Evolutionary conservation across 2,329 filamentous ascomycete genomes (phyloP).

Genomic region (Shiraia bambusicola): DNA sequence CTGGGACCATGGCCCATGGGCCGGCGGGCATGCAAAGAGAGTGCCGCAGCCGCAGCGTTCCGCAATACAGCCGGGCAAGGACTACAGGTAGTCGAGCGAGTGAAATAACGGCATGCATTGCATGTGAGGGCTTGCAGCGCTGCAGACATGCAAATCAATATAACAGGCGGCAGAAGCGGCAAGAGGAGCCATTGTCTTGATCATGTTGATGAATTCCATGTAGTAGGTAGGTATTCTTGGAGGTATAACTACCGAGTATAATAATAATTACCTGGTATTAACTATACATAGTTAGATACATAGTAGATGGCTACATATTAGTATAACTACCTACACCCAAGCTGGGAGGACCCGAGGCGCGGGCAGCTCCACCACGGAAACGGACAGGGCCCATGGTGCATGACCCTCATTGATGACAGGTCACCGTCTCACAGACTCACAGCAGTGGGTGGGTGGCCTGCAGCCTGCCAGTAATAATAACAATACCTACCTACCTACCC

Average conservation of each 20-base stretch:
- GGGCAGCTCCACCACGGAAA: not conserved
- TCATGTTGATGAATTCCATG: too few relatives aligned
- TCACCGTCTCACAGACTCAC: slow-evolving; percentile 12
- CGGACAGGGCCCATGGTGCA: slow-evolving; percentile 1
- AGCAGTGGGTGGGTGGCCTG: slow-evolving; percentile 11
- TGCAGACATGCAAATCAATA: slow-evolving; percentile 11
- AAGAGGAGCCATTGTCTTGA: slow-evolving; percentile 1
- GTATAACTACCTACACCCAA: too few relatives aligned
- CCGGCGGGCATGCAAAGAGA: not conserved
- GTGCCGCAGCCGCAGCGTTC: slow-evolving; percentile 3
- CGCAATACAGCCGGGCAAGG: slow-evolving; percentile 7
- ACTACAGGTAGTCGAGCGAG: slow-evolving; percentile 9
- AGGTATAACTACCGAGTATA: too few relatives aligned
- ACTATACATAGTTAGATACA: too few relatives aligned
- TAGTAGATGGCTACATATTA: too few relatives aligned
- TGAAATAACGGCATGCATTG: slow-evolving; percentile 12
- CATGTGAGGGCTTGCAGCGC: slow-evolving; percentile 10
- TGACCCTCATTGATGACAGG: slow-evolving; percentile 17
- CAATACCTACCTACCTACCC: too few relatives aligned
- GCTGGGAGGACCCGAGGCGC: not conserved
- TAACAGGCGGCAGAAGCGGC: slow-evolving; percentile 6
- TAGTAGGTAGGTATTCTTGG: too few relatives aligned
- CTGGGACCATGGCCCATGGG: not conserved
- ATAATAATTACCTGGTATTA: too few relatives aligned
- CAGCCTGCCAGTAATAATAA: too few relatives aligned